A percentile compares a stretch with the other conserved stretches of the same genome.
Conservation (phyloP, 805 yeast genomes). For the Ogataea parapolymorpha region DNA sequence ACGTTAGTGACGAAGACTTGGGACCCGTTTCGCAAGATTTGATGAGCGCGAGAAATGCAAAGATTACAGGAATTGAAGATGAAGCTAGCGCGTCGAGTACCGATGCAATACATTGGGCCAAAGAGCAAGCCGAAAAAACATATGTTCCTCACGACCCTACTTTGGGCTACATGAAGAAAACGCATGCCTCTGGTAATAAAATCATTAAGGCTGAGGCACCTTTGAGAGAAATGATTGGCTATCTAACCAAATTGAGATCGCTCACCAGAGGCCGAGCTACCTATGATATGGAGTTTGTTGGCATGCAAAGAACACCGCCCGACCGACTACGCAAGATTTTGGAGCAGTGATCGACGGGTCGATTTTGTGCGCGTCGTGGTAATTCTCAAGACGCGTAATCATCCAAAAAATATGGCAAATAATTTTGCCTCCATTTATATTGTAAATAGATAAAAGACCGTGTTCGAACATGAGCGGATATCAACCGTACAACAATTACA, state of each 20-base stretch:
- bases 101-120: slow-evolving; percentile 44
- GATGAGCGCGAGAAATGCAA: slow-evolving; percentile 73
- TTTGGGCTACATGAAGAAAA: slow-evolving; percentile 32
- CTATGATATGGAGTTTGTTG: slow-evolving; percentile 72
- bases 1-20: slow-evolving; percentile 64
- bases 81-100: slow-evolving; percentile 33
- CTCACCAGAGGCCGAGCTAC: slow-evolving; percentile 87
- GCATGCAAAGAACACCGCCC: slow-evolving; percentile 64
- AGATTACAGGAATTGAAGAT: slow-evolving; percentile 69
- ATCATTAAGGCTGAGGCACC: slow-evolving; percentile 79
- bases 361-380: slow-evolving; percentile 2
- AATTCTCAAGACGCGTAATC: slow-evolving; percentile 8
- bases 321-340: slow-evolving; percentile 45
- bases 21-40: slow-evolving; percentile 86
- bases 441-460: slow-evolving; percentile 3
- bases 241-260: slow-evolving; percentile 70
- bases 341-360: slow-evolving; percentile 14
- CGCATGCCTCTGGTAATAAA: slow-evolving; percentile 39
- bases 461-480: slow-evolving; percentile 26
- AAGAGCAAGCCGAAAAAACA: slow-evolving; percentile 54
- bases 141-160: slow-evolving; percentile 81
- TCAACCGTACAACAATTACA: slow-evolving; percentile 37
- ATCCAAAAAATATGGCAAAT: slow-evolving; percentile 8
- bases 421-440: slow-evolving; percentile 7
- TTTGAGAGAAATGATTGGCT: slow-evolving; percentile 86